Evolutionary conservation across 495 filamentous ascomycete species (phyloP).

Genomic region (Neurospora sp.): DNA sequence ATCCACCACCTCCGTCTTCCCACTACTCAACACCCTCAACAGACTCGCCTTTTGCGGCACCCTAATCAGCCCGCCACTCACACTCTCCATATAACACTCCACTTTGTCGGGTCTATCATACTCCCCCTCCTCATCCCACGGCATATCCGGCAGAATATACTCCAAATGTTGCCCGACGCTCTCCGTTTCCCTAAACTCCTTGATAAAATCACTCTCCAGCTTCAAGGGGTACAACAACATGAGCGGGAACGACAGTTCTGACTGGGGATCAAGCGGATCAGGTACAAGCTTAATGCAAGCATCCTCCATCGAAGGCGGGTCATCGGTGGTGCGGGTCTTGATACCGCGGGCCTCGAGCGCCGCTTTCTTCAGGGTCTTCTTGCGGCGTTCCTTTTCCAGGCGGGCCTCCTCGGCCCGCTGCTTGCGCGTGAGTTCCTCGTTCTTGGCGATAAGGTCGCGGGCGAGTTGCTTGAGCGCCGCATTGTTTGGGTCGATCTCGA

Average conservation of each 20-base stretch:
- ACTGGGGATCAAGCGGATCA: slow-evolving; percentile 62
- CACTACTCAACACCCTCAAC: slow-evolving; percentile 58
- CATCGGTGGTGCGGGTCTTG: slow-evolving; percentile 48
- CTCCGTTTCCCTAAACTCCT: slow-evolving; percentile 64
- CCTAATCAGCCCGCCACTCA: slow-evolving; percentile 70
- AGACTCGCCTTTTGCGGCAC: slow-evolving; percentile 76
- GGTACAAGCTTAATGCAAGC: slow-evolving; percentile 55
- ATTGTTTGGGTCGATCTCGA: slow-evolving; percentile 52
- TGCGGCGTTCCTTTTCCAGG: slow-evolving; percentile 33
- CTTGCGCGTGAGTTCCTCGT: slow-evolving; percentile 24
- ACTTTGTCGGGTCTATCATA: slow-evolving; percentile 50
- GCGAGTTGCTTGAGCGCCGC: slow-evolving; percentile 45
- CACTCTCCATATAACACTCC: slow-evolving; percentile 87
- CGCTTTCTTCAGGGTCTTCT: slow-evolving; percentile 49
- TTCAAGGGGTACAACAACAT: slow-evolving; percentile 74
- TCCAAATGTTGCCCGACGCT: slow-evolving; percentile 59
- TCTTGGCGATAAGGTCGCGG: slow-evolving; percentile 41
- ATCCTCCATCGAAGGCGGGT: slow-evolving; percentile 79
- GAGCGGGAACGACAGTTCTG: slow-evolving; percentile 61
- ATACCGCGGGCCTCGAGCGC: slow-evolving; percentile 72
- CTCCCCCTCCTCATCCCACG: slow-evolving; percentile 70
- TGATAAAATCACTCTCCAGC: slow-evolving; percentile 79
- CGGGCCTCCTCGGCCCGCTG: slow-evolving; percentile 39
- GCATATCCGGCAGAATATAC: slow-evolving; percentile 60
- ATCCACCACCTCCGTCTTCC: slow-evolving; percentile 83